Percentiles rank a stretch among this genome's conserved stretches.
Evolutionary conservation across 148 eudicot genomes (phyloP).

Genomic region (Rhododendron griersonianum): DNA sequence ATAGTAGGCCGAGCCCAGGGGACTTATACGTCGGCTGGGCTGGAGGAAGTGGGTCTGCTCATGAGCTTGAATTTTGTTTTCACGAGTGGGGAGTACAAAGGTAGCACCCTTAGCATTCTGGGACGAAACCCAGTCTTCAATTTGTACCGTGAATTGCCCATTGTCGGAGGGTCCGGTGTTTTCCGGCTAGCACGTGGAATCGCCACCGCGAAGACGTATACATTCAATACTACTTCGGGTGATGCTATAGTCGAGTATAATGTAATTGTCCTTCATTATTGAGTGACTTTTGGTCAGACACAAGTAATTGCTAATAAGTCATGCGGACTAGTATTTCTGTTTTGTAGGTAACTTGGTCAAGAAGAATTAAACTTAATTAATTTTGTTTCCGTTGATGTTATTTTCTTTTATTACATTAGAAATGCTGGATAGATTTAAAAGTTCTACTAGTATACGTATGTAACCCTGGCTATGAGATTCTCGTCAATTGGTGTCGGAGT

Average conservation of each 20-base stretch:
- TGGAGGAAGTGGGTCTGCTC: conserved; percentile 9
- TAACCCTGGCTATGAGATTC: too few species aligned
- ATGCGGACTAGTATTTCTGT: background rate
- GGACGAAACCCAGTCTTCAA: conserved; percentile 26
- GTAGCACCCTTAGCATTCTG: conserved; percentile 14
- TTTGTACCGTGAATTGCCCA: conserved; percentile 27
- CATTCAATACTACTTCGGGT: conserved; percentile 15
- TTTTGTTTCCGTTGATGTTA: too few species aligned
- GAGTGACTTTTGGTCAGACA: background rate
- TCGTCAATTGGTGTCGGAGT: too few species aligned
- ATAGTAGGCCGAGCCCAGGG: conserved; percentile 26
- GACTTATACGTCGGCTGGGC: conserved; percentile 2
- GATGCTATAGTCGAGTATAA: too few species aligned
- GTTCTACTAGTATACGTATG: too few species aligned
- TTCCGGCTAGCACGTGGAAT: conserved; percentile 33
- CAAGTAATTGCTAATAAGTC: background rate
- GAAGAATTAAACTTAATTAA: too few species aligned
- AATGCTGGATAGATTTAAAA: too few species aligned
- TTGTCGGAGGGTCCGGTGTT: conserved; percentile 39
- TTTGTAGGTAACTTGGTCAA: too few species aligned
- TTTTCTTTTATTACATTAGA: too few species aligned
- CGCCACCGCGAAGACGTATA: conserved; percentile 29
- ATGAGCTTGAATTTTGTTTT: conserved; percentile 22
- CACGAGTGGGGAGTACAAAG: conserved; percentile 35
- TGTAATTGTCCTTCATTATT: conserved; percentile 25